Base-by-base conservation (phyloP, 192 early-diverging fungal genomes). In the Backusella psychrophila region DNA sequence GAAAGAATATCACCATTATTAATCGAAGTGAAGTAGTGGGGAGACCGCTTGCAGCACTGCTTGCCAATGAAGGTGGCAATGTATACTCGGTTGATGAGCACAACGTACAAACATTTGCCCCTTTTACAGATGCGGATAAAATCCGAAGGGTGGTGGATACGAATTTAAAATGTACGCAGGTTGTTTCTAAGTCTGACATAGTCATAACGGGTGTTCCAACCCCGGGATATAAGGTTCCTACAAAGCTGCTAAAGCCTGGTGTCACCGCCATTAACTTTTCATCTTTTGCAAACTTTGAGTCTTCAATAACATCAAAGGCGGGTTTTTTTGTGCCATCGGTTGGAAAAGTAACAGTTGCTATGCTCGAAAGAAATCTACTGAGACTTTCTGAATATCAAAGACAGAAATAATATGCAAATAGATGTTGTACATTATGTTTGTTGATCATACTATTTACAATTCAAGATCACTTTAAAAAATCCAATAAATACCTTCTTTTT, bases 311-410 rank as follows among this genome's bases (percentile, higher is more conserved):
- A 82, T 88, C 94, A 33, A 92, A 93, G 69, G 96, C 98, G 41
- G 91, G 93, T 29, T 96, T 97, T 79, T 99, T 93, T 81, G 96
- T 99, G 53, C 96, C 96, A 0, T 91, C 92, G 1, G 94, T 99
- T 17, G 98, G 98, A 46, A 98, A 99, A 81, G 98, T 98, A 69
- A 99, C 98, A 4, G 95, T 99, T 19, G 94, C 96, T n/a, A 99
- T 99, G 98, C 87, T 99, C 31, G 91, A 98, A 87, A 88, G 97
- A 77, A 99, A 99, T 80, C 83, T 99, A 66, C 78, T 98, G 41
- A 89, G 97, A 29, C 87, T 98, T 39, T 90, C 92, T 81, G 91
- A 92, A 77, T 94, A 94, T 81, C 87, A 89, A 71, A 52, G 77
- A 23, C 69, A 77, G 6, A n/a, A 23, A 69, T 23, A 68, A 33